phyloP scores from a whole-genome alignment of 148 eudicot species.

The Simmondsia chinensis region DNA sequence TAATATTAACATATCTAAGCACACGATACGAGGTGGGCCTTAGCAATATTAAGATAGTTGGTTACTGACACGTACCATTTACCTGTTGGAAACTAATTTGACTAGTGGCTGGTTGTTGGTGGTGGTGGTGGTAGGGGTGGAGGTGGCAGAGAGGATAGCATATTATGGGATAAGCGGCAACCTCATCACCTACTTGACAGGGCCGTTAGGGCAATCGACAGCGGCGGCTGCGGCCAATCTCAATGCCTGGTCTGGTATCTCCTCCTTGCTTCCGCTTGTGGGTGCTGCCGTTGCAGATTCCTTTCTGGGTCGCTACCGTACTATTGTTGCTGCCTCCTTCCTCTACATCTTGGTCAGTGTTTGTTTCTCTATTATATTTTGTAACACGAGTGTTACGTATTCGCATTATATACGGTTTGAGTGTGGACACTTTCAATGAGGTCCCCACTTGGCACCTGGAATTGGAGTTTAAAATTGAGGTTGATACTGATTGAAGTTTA shows the following conservation, averaged over 20 bases:
- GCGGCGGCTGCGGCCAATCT: slow-evolving; percentile 53
- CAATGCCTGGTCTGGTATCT: slow-evolving; percentile 44
- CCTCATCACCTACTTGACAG: slow-evolving; percentile 48
- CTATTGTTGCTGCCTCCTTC: slow-evolving; percentile 35
- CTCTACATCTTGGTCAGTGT: slow-evolving; percentile 41
- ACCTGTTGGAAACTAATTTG: no score
- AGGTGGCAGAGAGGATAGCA: slow-evolving; percentile 42
- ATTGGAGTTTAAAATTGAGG: no score
- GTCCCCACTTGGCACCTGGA: no score
- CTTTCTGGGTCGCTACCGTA: slow-evolving; percentile 45
- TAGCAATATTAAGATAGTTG: no score
- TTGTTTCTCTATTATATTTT: not conserved
- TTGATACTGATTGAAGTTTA: no score
- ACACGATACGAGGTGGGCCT: no score
- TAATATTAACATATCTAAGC: no score
- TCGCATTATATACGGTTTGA: no score
- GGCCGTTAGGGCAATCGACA: slow-evolving; percentile 44
- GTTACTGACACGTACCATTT: no score
- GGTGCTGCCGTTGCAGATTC: slow-evolving; percentile 55
- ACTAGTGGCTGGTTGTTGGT: not conserved
- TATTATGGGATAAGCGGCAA: slow-evolving; percentile 43
- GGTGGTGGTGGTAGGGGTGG: slow-evolving; percentile 18
- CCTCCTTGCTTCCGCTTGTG: slow-evolving; percentile 33
- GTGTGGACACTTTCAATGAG: no score
- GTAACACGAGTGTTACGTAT: no score